Conservation (phyloP, 176 grass and related monocot species). For the Thalia dealbata region DNA sequence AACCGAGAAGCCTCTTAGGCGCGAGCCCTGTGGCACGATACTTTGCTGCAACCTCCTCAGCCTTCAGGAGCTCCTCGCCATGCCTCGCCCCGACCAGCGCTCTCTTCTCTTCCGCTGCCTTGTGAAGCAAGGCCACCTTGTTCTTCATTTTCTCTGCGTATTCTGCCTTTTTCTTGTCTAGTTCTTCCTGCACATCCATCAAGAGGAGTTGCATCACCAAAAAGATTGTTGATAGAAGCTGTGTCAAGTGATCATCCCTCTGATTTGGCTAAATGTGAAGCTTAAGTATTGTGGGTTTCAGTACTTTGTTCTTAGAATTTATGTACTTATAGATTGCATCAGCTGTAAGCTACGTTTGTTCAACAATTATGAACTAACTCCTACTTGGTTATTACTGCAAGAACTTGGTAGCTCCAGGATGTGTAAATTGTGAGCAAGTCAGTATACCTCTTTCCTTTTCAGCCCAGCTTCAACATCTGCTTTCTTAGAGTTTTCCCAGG, state of each 20-base stretch:
- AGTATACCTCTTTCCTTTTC: slow-evolving; percentile 66
- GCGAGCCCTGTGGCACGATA: slow-evolving; percentile 61
- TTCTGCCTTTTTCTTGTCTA: slow-evolving; percentile 91
- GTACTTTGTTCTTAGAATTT: no score
- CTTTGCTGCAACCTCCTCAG: slow-evolving; percentile 71
- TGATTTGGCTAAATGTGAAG: no score
- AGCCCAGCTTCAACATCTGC: slow-evolving; percentile 58
- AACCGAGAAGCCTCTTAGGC: slow-evolving; percentile 83
- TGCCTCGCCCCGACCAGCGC: slow-evolving; percentile 58
- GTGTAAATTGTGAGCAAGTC: background rate
- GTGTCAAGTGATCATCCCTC: background rate
- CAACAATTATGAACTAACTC: background rate
- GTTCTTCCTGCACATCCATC: slow-evolving; percentile 46
- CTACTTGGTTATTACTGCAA: background rate
- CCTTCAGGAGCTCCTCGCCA: slow-evolving; percentile 66
- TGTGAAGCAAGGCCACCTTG: slow-evolving; percentile 62
- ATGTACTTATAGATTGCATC: no score
- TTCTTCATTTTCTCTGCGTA: slow-evolving; percentile 95
- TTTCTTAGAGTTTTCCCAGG: slow-evolving; percentile 82
- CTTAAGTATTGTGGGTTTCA: no score
- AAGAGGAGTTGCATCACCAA: background rate
- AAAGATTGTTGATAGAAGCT: background rate
- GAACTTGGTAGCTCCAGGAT: background rate
- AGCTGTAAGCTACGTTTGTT: no score
- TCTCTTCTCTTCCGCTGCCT: slow-evolving; percentile 81